Evolutionary conservation across 1,284 basidiomycete species (phyloP).

Genomic region (Peniophora sp.): DNA sequence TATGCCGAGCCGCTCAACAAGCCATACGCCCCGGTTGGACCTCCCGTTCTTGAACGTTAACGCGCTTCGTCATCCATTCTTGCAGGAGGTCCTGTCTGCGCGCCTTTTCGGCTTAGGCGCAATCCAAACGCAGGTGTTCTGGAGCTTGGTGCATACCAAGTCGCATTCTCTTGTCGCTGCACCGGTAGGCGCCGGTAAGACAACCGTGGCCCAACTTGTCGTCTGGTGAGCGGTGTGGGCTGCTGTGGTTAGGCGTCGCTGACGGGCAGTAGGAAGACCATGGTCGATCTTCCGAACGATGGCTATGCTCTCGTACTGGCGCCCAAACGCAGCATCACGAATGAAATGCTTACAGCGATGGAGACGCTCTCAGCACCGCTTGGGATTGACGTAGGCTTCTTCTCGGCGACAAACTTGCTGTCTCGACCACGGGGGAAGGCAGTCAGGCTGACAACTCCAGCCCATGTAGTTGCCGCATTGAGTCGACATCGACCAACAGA

Average conservation of each 20-base stretch:
- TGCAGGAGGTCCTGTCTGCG: constrained; percentile 39
- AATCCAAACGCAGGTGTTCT: constrained; percentile 88
- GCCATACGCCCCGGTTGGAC: constrained; percentile 68
- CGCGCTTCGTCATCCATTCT: constrained; percentile 38
- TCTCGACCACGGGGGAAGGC: constrained; percentile 27
- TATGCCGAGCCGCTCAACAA: constrained; percentile 67
- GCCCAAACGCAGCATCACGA: constrained; percentile 40
- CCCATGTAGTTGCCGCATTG: constrained; percentile 39
- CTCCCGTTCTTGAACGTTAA: constrained; percentile 72
- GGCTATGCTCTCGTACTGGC: constrained; percentile 52
- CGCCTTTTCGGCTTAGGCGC: constrained; percentile 65
- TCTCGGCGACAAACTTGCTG: constrained; percentile 24
- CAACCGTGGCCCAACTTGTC: constrained; percentile 62
- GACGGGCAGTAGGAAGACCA: constrained; percentile 35
- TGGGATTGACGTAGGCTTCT: constrained; percentile 37
- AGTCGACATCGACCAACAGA: constrained; percentile 17
- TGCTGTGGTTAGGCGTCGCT: background rate
- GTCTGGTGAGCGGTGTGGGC: constrained; percentile 49
- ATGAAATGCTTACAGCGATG: constrained; percentile 44
- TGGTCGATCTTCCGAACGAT: constrained; percentile 26
- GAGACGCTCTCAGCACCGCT: constrained; percentile 28
- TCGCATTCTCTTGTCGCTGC: constrained; percentile 76
- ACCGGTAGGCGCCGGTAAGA: constrained; percentile 80
- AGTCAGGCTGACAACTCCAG: constrained; percentile 50
- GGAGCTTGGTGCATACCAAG: constrained; percentile 70